Evolutionary conservation across 2,329 filamentous ascomycete genomes (phyloP), one percentile per base, ranked within the genome.

Genomic region (Neonectria neomacrospora): DNA sequence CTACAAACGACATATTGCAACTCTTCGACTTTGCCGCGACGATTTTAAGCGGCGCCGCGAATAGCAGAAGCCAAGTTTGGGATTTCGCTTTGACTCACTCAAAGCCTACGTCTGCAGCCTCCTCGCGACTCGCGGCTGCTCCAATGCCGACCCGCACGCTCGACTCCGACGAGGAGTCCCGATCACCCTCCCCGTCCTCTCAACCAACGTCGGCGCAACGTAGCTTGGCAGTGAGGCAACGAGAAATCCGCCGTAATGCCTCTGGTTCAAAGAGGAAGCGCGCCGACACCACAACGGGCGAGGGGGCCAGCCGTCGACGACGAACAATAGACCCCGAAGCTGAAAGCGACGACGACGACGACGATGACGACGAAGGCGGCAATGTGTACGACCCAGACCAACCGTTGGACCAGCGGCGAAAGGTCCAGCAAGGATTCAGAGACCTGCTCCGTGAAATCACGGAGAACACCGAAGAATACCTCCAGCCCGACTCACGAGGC

Each of bases 301-400:
- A 70, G 26, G 42, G 56, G 2, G 70, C 72, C 3, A 72, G 47
- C 42, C 52, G 58, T 45, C 70, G 75, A 55, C 71, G 70, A 22
- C 71, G 73, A 32, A 76, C 71, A 3, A 52, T 48, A 26, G 73
- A 73, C 32, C 67, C 73, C 22, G 47, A 68, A 51, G 8, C 67
- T 47, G 61, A 71, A 48, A 65, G 67, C 51, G 50, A 69, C 16
- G 65, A 70, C 5, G 57, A 70, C 23, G 58, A 70, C 23, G 64
- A 59, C 23, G 58, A 70, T 22, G 64, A 59, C 16, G 44, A 23
- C 10, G 26, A 61, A 3, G 47, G n/a, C n/a, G 66, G 64, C 32
- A 82, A 86, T 20, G 81, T 83, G 5, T 97, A 94, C 77, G 91
- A 97, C 73, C 94, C 94, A 0, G 90, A 96, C 64, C 95, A 97